Percentiles rank a stretch among this genome's conserved stretches.
Conservation (phyloP, 1,284 basidiomycete species). For the Trichosporon sp. region DNA sequence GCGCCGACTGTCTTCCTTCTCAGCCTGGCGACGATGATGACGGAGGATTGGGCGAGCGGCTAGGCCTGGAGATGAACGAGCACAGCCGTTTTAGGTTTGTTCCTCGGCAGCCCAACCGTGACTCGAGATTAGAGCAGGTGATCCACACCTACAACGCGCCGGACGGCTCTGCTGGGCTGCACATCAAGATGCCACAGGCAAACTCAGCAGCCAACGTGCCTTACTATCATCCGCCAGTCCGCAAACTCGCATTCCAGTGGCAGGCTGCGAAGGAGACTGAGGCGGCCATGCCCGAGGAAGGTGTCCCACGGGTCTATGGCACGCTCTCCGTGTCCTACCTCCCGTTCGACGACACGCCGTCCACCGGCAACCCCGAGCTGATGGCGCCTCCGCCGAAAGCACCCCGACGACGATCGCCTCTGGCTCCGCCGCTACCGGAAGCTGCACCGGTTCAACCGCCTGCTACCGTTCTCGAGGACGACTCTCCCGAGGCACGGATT, state of each 20-base stretch:
- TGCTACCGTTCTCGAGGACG: slow-evolving; percentile 30
- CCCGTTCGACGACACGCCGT: slow-evolving; percentile 35
- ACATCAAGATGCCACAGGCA: slow-evolving; percentile 45
- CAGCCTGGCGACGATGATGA: slow-evolving; percentile 21
- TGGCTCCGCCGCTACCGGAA: slow-evolving; percentile 34
- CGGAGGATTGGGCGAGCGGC: slow-evolving; percentile 19
- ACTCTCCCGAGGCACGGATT: slow-evolving; percentile 20
- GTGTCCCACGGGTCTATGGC: slow-evolving; percentile 19
- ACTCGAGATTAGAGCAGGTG: slow-evolving; percentile 46
- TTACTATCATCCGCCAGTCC: slow-evolving; percentile 53
- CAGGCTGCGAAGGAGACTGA: slow-evolving; percentile 28
- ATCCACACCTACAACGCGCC: slow-evolving; percentile 15
- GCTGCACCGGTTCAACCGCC: slow-evolving; percentile 23
- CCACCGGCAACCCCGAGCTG: slow-evolving; percentile 17
- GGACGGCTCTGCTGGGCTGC: slow-evolving; percentile 36
- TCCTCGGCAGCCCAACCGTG: slow-evolving; percentile 50
- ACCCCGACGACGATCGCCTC: slow-evolving; percentile 40
- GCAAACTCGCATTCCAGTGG: slow-evolving; percentile 48
- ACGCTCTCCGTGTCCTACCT: slow-evolving; percentile 42
- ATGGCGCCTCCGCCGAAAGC: slow-evolving; percentile 27
- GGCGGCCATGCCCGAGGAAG: slow-evolving; percentile 9
- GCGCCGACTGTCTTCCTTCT: slow-evolving; percentile 43
- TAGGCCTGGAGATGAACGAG: slow-evolving; percentile 38
- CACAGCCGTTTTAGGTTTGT: slow-evolving; percentile 45
- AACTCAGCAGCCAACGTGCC: slow-evolving; percentile 43